Evolutionary conservation across 2,329 filamentous ascomycete species (phyloP), one percentile per base, ranked within the genome.

Genomic region (Xylariales sp.): DNA sequence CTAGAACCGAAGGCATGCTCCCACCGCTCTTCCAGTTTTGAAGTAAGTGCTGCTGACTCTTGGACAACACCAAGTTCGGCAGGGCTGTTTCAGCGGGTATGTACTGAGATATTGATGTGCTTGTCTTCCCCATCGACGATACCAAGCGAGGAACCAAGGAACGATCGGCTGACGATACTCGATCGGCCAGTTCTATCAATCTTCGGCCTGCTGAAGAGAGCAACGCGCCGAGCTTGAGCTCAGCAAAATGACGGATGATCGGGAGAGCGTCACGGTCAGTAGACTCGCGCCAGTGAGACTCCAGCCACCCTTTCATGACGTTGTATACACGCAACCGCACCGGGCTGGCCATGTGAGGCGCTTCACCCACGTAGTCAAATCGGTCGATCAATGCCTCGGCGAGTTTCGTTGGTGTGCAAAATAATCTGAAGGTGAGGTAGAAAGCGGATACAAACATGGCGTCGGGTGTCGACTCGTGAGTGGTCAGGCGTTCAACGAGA

Each of bases 271-370:
- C 75, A 40, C 79, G 78, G 59, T 98, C 93, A 9, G 82, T 81
- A 45, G 88, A 80, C 48, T 88, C 80, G 35, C 86, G 81, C 91
- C 93, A 98, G 63, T 98, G 89, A 5, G 86, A 93, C 66, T 97
- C 93, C 15, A 98, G 71, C 93, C 93, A 98, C 31, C 87, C 86
- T 64, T 98, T 98, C 73, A 98, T 88, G 43, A 89, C 84, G 59
- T 98, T 97, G 70, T 94, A 97, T 1, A 97, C 88, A 38, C 93
- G 81, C 35, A 98, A 70, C 38, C 90, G 82, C 16, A 97, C 91
- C 0, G 91, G 88, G 3, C 74, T 78, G 16, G 89, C 82, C 48
- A 90, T 78, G 44, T 82, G 76, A 16, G 82, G 78, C 35, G 83
- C 86, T 45, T 93, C 85, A 10, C 80, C 85, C 27, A 95, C 85